Evolutionary conservation across 176 grass and related monocot genomes (phyloP), one percentile per base, ranked within the genome.

Genomic region (Alloteropsis semialata): DNA sequence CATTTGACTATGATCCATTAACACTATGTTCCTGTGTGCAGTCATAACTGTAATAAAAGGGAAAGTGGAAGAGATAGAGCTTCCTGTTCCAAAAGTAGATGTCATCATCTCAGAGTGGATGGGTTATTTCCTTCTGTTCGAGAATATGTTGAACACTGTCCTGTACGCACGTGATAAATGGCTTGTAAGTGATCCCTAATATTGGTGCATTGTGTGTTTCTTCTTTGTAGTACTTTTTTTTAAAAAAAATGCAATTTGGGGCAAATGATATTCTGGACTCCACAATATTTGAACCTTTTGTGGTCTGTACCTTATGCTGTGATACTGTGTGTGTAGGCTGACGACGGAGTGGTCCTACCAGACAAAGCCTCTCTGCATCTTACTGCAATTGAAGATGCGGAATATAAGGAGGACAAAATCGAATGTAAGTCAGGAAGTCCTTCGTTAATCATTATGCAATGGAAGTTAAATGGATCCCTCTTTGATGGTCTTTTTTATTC

Each of bases 81-180:
- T 99, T 82, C 96, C 96, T 28, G 90, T 93, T 59, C 83, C 85
- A 22, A 89, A 92, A 81, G 93, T 99, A 43, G 96, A 96, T 82
- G 87, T 99, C 19, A 99, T 99, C 32, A 94, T 99, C 42, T 99
- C 93, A 0, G 96, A 99, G 61, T 99, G 96, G 96, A 96, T 99
- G 96, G 96, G 96, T 48, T 99, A 99, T 79, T 99, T 99, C 85
- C 92, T 99, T 16, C 83, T 99, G 65, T 99, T 93, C 17, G 93
- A 99, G 89, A 99, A 96, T 88, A 99, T 99, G 96, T 65, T 99
- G 80, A 95, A 99, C 85, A 99, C 93, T 59, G 96, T 99, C 69
- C 77, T 99, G 32, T 96, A 96, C 85, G 96, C 96, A 84, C 96
- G 96, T 10, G 91, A 99, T 88, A 99, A 99, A 90, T 99, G 96